A percentile compares a stretch with the other conserved stretches of the same genome.
Evolutionary conservation across 192 early-diverging fungal genomes (phyloP).

Genomic region (Mortierella claussenii): DNA sequence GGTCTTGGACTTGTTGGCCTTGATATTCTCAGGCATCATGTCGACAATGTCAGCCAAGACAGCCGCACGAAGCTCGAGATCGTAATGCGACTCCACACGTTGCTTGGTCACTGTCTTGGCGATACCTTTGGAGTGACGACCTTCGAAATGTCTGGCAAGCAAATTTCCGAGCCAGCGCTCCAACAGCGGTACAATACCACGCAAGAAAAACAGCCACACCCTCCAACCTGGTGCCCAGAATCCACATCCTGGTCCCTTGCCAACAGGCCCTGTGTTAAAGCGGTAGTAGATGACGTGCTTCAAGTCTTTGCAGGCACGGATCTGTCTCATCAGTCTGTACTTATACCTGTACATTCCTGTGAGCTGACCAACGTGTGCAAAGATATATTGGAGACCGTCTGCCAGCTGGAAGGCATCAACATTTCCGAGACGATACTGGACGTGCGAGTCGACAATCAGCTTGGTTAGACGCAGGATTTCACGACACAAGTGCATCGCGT

Average conservation of each 20-base stretch:
- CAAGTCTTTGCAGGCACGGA: slow-evolving; percentile 95
- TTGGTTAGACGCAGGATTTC: slow-evolving; percentile 98
- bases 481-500: slow-evolving; percentile 93
- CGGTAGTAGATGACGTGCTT: slow-evolving; percentile 95
- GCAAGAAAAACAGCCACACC: slow-evolving; percentile 99
- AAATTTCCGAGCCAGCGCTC: slow-evolving; percentile 99
- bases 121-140: slow-evolving; percentile 95
- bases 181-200: slow-evolving; percentile 95
- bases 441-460: slow-evolving; percentile 96
- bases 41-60: slow-evolving; percentile 99
- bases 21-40: slow-evolving; percentile 99
- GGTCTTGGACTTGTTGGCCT: slow-evolving; percentile 94
- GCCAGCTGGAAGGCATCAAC: slow-evolving; percentile 99
- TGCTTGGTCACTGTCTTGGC: slow-evolving; percentile 99
- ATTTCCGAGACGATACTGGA: slow-evolving; percentile 98
- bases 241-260: slow-evolving; percentile 97
- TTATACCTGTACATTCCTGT: slow-evolving; percentile 99
- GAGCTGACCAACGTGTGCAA: slow-evolving; percentile 98
- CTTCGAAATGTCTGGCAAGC: slow-evolving; percentile 99
- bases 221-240: slow-evolving; percentile 99
- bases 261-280: slow-evolving; percentile 96
- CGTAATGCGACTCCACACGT: slow-evolving; percentile 98
- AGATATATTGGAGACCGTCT: slow-evolving; percentile 98
- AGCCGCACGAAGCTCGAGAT: slow-evolving; percentile 96
- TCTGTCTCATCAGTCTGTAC: slow-evolving; percentile 97